Evolutionary conservation across 805 yeast genomes (phyloP).

Genomic region (Danielia oregonensis): DNA sequence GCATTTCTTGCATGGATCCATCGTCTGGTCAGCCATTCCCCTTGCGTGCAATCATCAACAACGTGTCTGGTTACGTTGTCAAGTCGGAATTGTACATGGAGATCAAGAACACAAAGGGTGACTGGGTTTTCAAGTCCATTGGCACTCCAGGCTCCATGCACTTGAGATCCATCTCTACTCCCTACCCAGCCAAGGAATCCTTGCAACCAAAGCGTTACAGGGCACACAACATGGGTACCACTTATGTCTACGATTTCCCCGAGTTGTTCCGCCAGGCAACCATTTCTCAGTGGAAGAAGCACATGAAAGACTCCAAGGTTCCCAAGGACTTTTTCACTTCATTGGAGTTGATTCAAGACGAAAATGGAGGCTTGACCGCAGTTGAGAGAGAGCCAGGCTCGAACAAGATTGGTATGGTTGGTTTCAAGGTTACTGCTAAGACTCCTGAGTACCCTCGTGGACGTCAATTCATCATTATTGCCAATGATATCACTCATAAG

Average conservation of each 20-base stretch:
- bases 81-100: conserved; percentile 94
- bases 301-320: conserved; percentile 49
- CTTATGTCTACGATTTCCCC: conserved; percentile 98
- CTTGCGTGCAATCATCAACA: conserved; percentile 92
- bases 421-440: conserved; percentile 83
- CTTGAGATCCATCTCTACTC: conserved; percentile 90
- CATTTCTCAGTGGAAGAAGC: conserved; percentile 76
- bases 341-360: conserved; percentile 84
- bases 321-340: conserved; percentile 78
- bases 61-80: conserved; percentile 96
- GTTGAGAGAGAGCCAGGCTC: conserved; percentile 96
- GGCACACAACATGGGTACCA: conserved; percentile 98
- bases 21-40: conserved; percentile 88
- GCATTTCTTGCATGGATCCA: conserved; percentile 92
- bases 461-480: conserved; percentile 87
- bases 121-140: conserved; percentile 95
- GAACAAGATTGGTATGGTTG: conserved; percentile 95
- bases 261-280: conserved; percentile 95
- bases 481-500: conserved; percentile 95
- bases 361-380: conserved; percentile 71
- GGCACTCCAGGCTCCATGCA: conserved; percentile 98
- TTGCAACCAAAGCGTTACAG: conserved; percentile 97
- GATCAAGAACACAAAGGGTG: conserved; percentile 86
- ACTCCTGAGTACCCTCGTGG: conserved; percentile 98
- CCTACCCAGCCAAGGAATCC: conserved; percentile 97